A percentile compares a stretch with the other conserved stretches of the same genome.
phyloP scores from a whole-genome alignment of 1,284 basidiomycete species.

The Rhodotorula sp. region DNA sequence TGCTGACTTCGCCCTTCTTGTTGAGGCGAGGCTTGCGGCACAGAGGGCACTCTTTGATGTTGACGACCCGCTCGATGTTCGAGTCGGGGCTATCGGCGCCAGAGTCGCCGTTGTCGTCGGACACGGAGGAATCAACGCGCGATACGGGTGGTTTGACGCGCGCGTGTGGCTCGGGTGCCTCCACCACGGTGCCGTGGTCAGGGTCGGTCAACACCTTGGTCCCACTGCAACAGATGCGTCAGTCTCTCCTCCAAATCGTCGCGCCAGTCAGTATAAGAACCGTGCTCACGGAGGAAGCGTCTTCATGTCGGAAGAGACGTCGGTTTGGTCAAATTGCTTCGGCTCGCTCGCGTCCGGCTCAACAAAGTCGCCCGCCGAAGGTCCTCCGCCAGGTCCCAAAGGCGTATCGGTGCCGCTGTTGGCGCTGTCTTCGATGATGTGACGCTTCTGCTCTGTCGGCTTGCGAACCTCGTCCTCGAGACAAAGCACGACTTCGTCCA shows the following conservation, averaged over 20 bases:
- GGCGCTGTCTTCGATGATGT: neutral
- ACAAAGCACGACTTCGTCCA: slow-evolving; percentile 75
- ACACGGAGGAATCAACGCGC: slow-evolving; percentile 2
- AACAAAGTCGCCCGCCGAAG: slow-evolving; percentile 6
- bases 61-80: slow-evolving; percentile 63
- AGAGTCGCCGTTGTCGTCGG: slow-evolving; percentile 11
- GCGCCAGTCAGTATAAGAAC: neutral
- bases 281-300: slow-evolving; percentile 21
- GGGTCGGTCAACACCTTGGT: slow-evolving; percentile 28
- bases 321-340: slow-evolving; percentile 15
- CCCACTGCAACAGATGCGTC: neutral
- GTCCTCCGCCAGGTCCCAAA: neutral
- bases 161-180: slow-evolving; percentile 14
- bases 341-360: slow-evolving; percentile 9
- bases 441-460: slow-evolving; percentile 63
- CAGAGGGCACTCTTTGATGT: slow-evolving; percentile 88
- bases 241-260: neutral
- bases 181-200: slow-evolving; percentile 27
- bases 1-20: slow-evolving; percentile 72
- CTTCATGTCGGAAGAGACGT: slow-evolving; percentile 31
- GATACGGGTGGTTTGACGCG: slow-evolving; percentile 6
- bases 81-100: neutral
- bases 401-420: slow-evolving; percentile 6
- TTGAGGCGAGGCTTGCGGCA: slow-evolving; percentile 84
- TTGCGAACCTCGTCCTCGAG: slow-evolving; percentile 73